A percentile compares a stretch with the other conserved stretches of the same genome.
Conservation (phyloP, 2,329 filamentous ascomycete genomes). For the Neopestalotiopsis clavispora region DNA sequence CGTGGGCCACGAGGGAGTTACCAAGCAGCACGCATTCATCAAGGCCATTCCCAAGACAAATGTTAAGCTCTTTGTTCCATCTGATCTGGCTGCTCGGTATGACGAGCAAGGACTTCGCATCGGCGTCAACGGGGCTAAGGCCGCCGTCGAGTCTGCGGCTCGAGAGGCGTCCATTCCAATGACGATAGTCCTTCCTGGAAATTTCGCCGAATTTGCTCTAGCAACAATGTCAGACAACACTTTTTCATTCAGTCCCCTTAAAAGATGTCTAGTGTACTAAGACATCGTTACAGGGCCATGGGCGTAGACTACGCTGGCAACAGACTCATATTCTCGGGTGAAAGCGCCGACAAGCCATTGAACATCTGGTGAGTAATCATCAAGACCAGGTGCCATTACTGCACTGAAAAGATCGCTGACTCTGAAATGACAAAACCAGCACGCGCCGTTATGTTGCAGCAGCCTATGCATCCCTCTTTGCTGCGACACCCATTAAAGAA, state of each 20-base stretch:
- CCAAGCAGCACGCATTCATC: conserved; percentile 30
- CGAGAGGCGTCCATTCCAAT: conserved; percentile 30
- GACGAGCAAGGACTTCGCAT: conserved; percentile 30
- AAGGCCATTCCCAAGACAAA: conserved; percentile 31
- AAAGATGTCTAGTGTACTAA: background rate
- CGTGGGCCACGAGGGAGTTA: conserved; percentile 28
- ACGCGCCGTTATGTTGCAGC: conserved; percentile 33
- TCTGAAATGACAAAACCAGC: conserved; percentile 18
- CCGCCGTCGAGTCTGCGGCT: conserved; percentile 28
- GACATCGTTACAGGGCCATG: background rate
- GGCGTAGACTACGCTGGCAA: conserved; percentile 10
- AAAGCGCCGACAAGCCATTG: conserved; percentile 28
- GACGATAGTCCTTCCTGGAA: conserved; percentile 27
- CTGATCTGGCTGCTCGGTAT: conserved; percentile 29
- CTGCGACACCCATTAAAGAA: conserved; percentile 25
- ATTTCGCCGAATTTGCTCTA: conserved; percentile 33
- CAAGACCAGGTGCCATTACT: background rate
- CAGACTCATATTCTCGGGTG: conserved; percentile 28
- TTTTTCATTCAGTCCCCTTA: background rate
- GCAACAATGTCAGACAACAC: conserved; percentile 24
- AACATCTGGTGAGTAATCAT: conserved; percentile 24
- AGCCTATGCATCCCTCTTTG: conserved; percentile 34
- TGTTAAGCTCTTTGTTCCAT: conserved; percentile 35
- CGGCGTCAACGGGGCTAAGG: conserved; percentile 29
- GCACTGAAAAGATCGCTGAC: background rate